Evolutionary conservation across 768 basidiomycete genomes (phyloP).

Genomic region (Podaxis sp.): DNA sequence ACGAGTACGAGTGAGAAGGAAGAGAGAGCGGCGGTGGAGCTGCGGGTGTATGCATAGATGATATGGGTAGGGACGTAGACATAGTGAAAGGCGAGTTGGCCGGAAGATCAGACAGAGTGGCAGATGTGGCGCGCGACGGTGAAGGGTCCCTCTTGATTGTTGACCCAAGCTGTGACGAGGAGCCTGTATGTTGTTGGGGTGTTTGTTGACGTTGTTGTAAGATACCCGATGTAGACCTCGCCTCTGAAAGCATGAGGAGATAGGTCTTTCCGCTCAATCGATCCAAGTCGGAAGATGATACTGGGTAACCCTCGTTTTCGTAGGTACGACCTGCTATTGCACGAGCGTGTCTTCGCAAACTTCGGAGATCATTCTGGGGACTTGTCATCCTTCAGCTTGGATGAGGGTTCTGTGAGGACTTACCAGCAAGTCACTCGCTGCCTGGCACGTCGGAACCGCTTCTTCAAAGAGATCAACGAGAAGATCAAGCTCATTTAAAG

Average conservation of each 20-base stretch:
- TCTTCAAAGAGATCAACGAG: slow-evolving; percentile 45
- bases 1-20: background rate
- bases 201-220: slow-evolving; percentile 5
- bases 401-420: slow-evolving; percentile 16
- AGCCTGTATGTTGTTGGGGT: background rate
- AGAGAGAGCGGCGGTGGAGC: background rate
- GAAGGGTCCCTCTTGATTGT: slow-evolving; percentile 8
- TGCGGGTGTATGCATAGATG: background rate
- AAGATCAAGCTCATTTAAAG: slow-evolving; percentile 48
- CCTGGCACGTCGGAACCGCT: slow-evolving; percentile 42
- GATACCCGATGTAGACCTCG: slow-evolving; percentile 3
- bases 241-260: slow-evolving; percentile 18
- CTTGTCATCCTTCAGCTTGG: background rate
- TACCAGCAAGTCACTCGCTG: slow-evolving; percentile 48
- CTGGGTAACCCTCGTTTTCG: slow-evolving; percentile 21
- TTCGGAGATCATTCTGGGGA: slow-evolving; percentile 38
- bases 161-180: background rate
- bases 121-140: slow-evolving; percentile 13
- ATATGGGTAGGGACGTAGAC: background rate
- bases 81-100: background rate
- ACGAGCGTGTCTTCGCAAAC: slow-evolving; percentile 41
- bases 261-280: slow-evolving; percentile 55
- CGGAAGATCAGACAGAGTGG: slow-evolving; percentile 16
- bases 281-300: slow-evolving; percentile 50
- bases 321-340: slow-evolving; percentile 20